Conservation (phyloP, 768 basidiomycete species). For the Coprinopsis strossmayeri region DNA sequence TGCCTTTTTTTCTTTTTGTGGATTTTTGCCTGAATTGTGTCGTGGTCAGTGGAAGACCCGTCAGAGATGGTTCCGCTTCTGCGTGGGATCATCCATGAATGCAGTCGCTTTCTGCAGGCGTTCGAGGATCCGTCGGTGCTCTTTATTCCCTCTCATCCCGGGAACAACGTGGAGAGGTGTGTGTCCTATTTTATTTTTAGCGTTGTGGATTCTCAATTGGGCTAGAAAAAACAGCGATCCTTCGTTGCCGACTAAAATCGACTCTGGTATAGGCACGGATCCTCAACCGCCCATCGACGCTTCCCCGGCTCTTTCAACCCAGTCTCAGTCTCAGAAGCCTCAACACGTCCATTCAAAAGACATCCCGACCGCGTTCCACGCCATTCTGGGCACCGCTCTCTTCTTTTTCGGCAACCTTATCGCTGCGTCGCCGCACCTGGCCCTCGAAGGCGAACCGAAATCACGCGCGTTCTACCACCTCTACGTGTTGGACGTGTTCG, state of each 20-base stretch:
- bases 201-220: not conserved
- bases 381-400: constrained; percentile 56
- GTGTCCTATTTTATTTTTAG: not conserved
- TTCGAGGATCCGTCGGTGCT: constrained; percentile 54
- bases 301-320: no score
- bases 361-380: constrained; percentile 59
- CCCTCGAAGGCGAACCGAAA: constrained; percentile 48
- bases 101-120: constrained; percentile 50
- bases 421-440: constrained; percentile 42
- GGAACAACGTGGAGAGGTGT: not conserved
- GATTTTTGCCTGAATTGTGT: not conserved
- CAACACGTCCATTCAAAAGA: constrained; percentile 34
- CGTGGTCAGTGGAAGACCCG: constrained; percentile 34
- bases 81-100: constrained; percentile 61
- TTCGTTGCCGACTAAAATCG: not conserved
- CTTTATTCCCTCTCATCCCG: constrained; percentile 23
- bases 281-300: no score
- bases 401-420: constrained; percentile 61
- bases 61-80: constrained; percentile 47
- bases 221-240: not conserved
- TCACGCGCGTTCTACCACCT: constrained; percentile 53
- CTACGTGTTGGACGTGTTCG: constrained; percentile 65
- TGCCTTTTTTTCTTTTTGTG: constrained; percentile 8
- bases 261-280: constrained; percentile 1
- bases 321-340: no score